These are phyloP conservation scores for Mariannaea elegans DNA, from an alignment of 2,329 filamentous ascomycete genomes.

Conservation along the genomic window DNA sequence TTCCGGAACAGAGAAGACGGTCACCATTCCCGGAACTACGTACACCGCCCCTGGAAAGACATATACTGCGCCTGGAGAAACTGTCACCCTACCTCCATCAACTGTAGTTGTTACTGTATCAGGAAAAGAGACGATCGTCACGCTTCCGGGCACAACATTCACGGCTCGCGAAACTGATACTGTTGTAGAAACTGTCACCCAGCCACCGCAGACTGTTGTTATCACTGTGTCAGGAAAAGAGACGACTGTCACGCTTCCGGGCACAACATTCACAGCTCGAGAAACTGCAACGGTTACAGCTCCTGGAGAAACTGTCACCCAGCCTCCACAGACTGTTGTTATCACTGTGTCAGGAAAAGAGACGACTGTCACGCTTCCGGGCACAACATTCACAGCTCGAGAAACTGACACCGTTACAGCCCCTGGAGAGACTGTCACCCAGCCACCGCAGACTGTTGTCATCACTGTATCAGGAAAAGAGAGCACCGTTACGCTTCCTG, in stretches of 20 bases:
- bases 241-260: background rate
- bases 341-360: slow-evolving; percentile 37
- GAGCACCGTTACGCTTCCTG: slow-evolving; percentile 21
- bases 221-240: background rate
- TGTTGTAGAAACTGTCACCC: slow-evolving; percentile 7
- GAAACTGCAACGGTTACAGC: background rate
- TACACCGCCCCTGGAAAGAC: background rate
- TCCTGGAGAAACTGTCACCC: slow-evolving; percentile 28
- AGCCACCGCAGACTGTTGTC: background rate
- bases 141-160: background rate
- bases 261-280: slow-evolving; percentile 23
- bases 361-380: slow-evolving; percentile 22
- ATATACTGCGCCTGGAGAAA: slow-evolving; percentile 15
- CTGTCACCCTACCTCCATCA: slow-evolving; percentile 13
- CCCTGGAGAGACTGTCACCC: background rate
- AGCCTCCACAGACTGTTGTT: slow-evolving; percentile 14
- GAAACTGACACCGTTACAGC: slow-evolving; percentile 1
- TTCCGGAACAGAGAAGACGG: slow-evolving; percentile 20
- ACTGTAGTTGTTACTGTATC: slow-evolving; percentile 8
- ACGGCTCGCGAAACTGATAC: slow-evolving; percentile 12
- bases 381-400: background rate
- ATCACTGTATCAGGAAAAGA: slow-evolving; percentile 26
- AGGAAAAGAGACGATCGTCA: slow-evolving; percentile 1
- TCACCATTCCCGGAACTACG: background rate
- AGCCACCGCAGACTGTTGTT: slow-evolving; percentile 2